A percentile compares a stretch with the other conserved stretches of the same genome.
Conservation (phyloP, 2,329 filamentous ascomycete species). For the Fusarium piperis region DNA sequence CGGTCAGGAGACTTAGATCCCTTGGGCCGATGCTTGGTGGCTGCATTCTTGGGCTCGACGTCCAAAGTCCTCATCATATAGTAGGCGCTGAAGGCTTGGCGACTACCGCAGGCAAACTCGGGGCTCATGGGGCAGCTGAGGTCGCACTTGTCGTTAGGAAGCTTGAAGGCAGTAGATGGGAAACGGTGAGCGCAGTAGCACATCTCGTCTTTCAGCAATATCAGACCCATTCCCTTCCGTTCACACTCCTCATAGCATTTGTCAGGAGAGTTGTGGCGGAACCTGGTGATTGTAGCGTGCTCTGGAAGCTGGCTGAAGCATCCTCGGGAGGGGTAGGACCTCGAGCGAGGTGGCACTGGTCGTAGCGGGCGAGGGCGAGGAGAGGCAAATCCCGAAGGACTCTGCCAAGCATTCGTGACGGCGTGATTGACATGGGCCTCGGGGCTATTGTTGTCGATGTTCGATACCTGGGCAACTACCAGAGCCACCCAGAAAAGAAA, state of each 20-base stretch:
- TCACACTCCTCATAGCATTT: background rate
- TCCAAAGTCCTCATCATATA: background rate
- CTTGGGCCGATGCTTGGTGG: background rate
- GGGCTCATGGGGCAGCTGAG: background rate
- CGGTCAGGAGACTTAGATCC: background rate
- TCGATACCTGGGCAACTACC: background rate
- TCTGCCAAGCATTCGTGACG: background rate
- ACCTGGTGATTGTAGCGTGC: too few relatives aligned
- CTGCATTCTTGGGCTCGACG: too few relatives aligned
- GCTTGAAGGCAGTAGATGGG: background rate
- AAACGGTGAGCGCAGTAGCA: background rate
- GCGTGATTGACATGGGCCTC: background rate
- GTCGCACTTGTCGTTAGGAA: background rate
- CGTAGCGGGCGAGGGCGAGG: background rate
- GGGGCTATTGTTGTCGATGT: background rate
- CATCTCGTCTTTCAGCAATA: background rate
- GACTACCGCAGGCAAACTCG: background rate
- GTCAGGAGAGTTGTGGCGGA: background rate
- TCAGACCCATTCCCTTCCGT: background rate
- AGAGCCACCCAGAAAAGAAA: constrained; percentile 14
- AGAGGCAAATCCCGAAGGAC: background rate
- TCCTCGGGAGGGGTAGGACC: background rate
- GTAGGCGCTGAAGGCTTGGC: background rate
- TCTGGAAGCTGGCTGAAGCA: background rate
- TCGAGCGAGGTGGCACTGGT: background rate